Percentiles rank a stretch among this genome's conserved stretches.
phyloP scores from a whole-genome alignment of 1,284 basidiomycete genomes.

The Heterobasidion parviporum region DNA sequence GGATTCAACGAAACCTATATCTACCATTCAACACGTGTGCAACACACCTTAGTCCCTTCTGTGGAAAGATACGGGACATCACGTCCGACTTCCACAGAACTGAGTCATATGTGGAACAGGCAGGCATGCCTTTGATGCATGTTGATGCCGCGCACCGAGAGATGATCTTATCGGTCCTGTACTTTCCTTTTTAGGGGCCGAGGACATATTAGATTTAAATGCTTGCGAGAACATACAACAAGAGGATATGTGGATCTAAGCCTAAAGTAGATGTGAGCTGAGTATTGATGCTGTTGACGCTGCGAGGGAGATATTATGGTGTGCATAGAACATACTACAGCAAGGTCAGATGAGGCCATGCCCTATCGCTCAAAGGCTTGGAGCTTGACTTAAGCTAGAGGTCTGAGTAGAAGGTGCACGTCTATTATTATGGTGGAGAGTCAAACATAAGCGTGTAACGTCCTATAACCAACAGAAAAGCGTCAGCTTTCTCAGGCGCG shows the following conservation, averaged over 20 bases:
- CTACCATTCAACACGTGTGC: conserved; percentile 3
- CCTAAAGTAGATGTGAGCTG: neutral
- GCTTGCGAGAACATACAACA: neutral
- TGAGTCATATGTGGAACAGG: neutral
- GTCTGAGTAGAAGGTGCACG: no score
- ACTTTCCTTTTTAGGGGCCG: neutral
- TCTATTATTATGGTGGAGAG: no score
- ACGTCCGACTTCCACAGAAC: neutral
- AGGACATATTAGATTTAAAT: no score
- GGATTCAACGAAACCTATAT: neutral
- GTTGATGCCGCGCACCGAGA: conserved; percentile 2
- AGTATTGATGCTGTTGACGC: neutral
- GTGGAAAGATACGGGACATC: neutral
- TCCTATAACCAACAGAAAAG: no score
- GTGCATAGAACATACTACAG: no score
- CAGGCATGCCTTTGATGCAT: conserved; percentile 8
- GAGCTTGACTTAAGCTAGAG: no score
- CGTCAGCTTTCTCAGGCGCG: no score
- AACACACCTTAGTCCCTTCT: neutral
- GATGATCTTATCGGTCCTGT: conserved; percentile 8
- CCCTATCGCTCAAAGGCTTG: no score
- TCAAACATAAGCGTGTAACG: no score
- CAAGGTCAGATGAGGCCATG: no score
- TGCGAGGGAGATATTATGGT: no score
- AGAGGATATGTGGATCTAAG: neutral